Evolutionary conservation across 2,329 filamentous ascomycete genomes (phyloP).

Genomic region (Hansfordia pulvinata): DNA sequence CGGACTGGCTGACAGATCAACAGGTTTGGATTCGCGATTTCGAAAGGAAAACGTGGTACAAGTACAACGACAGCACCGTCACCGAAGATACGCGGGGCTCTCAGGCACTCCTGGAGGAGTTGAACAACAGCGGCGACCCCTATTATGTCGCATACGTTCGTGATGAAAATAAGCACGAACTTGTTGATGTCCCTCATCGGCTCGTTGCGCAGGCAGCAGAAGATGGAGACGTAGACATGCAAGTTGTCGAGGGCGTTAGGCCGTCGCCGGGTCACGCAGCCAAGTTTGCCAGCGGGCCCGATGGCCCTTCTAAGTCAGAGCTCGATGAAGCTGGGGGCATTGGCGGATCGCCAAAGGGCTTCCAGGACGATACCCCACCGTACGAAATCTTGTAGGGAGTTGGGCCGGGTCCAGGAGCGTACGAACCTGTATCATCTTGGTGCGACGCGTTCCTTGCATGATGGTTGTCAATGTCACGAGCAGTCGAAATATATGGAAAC

Average conservation of each 20-base stretch:
- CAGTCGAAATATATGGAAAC: too few species aligned
- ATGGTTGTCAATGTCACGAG: too few species aligned
- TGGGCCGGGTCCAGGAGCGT: too few species aligned
- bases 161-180: conserved; percentile 45
- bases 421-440: too few species aligned
- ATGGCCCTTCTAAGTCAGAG: background rate
- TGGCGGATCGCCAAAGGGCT: too few species aligned
- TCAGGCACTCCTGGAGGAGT: conserved; percentile 53
- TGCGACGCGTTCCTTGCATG: too few species aligned
- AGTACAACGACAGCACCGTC: conserved; percentile 85
- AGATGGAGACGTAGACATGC: background rate
- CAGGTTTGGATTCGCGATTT: conserved; percentile 95
- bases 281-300: background rate
- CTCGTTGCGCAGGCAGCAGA: background rate
- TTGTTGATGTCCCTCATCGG: conserved; percentile 31
- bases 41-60: conserved; percentile 66
- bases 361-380: background rate
- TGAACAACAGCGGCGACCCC: conserved; percentile 59
- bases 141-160: conserved; percentile 77
- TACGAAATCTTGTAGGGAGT: conserved; percentile 1
- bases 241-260: background rate
- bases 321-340: background rate
- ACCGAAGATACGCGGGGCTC: conserved; percentile 49
- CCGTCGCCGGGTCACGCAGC: background rate
- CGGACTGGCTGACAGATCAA: too few species aligned